Percentiles rank a stretch among this genome's conserved stretches.
Evolutionary conservation across 208 protist species (phyloP).

Genomic region (Crithidia bombi): DNA sequence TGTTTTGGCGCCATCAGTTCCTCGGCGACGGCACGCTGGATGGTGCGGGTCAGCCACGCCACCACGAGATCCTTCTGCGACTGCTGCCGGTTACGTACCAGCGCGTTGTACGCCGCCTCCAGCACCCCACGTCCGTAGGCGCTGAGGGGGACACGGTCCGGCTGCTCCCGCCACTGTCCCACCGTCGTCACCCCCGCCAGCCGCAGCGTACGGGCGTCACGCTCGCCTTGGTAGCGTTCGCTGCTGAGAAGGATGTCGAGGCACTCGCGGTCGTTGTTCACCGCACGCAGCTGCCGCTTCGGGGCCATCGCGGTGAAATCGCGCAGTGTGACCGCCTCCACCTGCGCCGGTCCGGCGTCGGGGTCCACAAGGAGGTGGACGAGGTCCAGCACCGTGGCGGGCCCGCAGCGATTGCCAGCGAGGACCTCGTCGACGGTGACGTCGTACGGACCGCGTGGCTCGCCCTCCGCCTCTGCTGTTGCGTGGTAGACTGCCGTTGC

Average conservation of each 20-base stretch:
- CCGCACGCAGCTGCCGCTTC: constrained; percentile 59
- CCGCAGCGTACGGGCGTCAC: constrained; percentile 72
- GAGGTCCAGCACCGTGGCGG: constrained; percentile 36
- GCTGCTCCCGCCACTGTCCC: constrained; percentile 74
- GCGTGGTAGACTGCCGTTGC: not conserved
- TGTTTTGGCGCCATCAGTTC: constrained; percentile 54
- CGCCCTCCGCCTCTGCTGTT: not conserved
- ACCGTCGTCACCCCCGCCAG: constrained; percentile 66
- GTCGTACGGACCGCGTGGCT: constrained; percentile 19
- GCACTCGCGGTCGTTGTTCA: constrained; percentile 55
- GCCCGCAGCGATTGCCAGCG: not conserved
- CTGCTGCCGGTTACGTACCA: constrained; percentile 30
- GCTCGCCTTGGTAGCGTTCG: constrained; percentile 67
- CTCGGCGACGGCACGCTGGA: constrained; percentile 78
- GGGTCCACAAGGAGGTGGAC: constrained; percentile 72
- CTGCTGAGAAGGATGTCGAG: constrained; percentile 59
- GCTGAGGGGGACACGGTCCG: constrained; percentile 68
- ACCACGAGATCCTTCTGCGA: constrained; percentile 72
- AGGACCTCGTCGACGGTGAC: constrained; percentile 37
- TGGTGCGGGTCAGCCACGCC: constrained; percentile 79
- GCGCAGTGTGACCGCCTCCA: constrained; percentile 70
- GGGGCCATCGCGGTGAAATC: constrained; percentile 77
- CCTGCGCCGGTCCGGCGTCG: constrained; percentile 37
- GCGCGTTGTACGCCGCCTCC: constrained; percentile 51
- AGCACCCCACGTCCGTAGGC: constrained; percentile 71